These are phyloP conservation scores for Phtheirospermum japonicum DNA, from an alignment of 257 asterid species.

Conservation along the genomic window DNA sequence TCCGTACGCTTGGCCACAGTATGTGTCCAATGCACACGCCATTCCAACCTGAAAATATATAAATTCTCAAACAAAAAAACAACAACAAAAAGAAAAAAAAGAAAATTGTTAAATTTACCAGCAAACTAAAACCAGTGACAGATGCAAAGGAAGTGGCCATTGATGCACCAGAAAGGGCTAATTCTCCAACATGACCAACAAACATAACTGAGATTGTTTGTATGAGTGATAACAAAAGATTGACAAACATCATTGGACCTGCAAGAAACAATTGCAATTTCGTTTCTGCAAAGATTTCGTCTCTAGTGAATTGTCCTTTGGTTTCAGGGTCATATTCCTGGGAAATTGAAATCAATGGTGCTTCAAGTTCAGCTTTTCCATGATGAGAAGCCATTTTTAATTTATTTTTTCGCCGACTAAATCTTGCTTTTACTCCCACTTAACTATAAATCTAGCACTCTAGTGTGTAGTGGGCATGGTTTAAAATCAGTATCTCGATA, in stretches of 20 bases:
- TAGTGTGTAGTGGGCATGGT: not conserved
- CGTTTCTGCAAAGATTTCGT: slow-evolving; percentile 38
- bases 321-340: slow-evolving; percentile 24
- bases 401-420: too few species aligned
- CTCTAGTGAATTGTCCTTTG: slow-evolving; percentile 26
- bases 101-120: slow-evolving; percentile 29
- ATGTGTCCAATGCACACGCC: slow-evolving; percentile 67
- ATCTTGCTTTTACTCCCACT: not conserved
- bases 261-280: slow-evolving; percentile 45
- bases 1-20: slow-evolving; percentile 66
- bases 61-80: not conserved
- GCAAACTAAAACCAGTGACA: slow-evolving; percentile 54
- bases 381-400: slow-evolving; percentile 27
- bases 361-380: slow-evolving; percentile 32
- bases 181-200: slow-evolving; percentile 61
- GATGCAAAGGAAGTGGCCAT: slow-evolving; percentile 72
- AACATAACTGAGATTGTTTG: slow-evolving; percentile 62
- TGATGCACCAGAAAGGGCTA: slow-evolving; percentile 66
- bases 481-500: not conserved
- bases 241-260: slow-evolving; percentile 57
- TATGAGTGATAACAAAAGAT: slow-evolving; percentile 42
- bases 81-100: not conserved
- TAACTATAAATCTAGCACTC: not conserved
- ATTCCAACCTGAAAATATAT: slow-evolving; percentile 43
- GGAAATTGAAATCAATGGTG: slow-evolving; percentile 32